phyloP scores from a whole-genome alignment of 129 eudicot genomes.

The Arctium minus region DNA sequence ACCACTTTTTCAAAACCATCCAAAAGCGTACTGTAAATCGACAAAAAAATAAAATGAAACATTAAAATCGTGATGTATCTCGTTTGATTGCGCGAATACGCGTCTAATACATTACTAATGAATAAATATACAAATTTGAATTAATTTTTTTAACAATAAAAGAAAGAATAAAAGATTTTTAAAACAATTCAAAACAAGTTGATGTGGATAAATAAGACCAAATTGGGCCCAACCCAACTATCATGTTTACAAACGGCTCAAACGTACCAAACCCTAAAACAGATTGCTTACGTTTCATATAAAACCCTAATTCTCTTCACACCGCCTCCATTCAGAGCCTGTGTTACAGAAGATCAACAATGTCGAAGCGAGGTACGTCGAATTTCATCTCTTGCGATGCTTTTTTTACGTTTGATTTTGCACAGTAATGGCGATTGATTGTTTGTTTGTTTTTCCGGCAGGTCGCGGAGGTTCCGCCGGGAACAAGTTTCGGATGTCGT shows the following conservation, averaged over 20 bases:
- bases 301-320: conserved; percentile 21
- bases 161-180: not conserved
- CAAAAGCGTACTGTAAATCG: no score
- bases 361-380: conserved; percentile 61
- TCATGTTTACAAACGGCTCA: conserved; percentile 2
- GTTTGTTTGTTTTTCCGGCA: conserved; percentile 1
- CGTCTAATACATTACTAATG: no score
- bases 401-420: not conserved
- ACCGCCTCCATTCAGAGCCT: conserved; percentile 13
- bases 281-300: not conserved
- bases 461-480: conserved; percentile 99
- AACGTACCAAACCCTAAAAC: conserved; percentile 18
- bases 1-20: no score
- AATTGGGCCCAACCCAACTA: not conserved
- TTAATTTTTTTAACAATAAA: no score
- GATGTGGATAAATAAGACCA: not conserved
- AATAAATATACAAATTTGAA: not conserved
- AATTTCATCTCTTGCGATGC: not conserved
- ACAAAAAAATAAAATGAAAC: no score
- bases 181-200: not conserved
- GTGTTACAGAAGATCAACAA: conserved; percentile 18
- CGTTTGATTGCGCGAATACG: no score
- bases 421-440: not conserved
- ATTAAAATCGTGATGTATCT: no score
- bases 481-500: conserved; percentile 93